Evolutionary conservation across 73 alveolate species (phyloP).

Genomic region (Paraurostyla sp.): DNA sequence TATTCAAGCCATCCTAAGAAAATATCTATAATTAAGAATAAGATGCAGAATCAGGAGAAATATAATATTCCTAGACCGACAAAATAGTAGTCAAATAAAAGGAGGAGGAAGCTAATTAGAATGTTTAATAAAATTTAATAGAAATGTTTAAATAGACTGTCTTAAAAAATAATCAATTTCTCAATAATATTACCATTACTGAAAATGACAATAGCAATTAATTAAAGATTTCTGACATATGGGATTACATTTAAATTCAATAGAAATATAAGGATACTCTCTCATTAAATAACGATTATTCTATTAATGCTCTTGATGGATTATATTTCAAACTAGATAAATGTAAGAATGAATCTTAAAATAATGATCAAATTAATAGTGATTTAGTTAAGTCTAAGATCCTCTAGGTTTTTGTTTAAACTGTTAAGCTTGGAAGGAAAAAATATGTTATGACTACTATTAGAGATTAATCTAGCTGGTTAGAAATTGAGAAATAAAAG

Average conservation of each 20-base stretch:
- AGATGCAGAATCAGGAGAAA: neutral
- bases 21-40: neutral
- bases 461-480: slow-evolving; percentile 1
- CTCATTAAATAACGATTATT: no score
- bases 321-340: neutral
- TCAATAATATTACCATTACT: no score
- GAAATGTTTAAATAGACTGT: no score
- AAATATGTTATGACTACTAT: neutral
- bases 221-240: no score
- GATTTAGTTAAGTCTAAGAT: neutral
- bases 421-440: neutral
- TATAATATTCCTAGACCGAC: neutral
- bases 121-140: neutral
- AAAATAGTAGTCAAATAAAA: neutral
- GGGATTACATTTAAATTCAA: no score
- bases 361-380: neutral
- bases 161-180: no score
- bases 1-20: neutral
- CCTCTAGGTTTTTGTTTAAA: neutral
- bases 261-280: no score
- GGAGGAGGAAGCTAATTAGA: neutral
- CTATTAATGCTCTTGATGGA: neutral
- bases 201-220: no score
- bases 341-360: no score
- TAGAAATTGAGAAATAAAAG: neutral